Conservation (phyloP, 306 rosid species). For the Sicyos edulis region DNA sequence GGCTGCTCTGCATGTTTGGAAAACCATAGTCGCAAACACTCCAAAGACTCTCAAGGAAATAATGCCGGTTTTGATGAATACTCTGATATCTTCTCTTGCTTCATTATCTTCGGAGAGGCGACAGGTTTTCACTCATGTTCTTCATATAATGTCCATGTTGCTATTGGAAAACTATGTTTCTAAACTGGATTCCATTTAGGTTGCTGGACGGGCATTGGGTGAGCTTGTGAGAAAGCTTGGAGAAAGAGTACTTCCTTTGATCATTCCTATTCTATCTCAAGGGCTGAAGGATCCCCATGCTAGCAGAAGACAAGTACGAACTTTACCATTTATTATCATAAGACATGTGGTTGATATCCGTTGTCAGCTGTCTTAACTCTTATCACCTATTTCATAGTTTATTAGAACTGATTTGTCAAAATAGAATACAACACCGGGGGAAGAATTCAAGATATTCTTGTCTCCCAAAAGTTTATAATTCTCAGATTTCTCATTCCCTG, state of each 20-base stretch:
- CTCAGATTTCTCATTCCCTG: neutral
- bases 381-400: neutral
- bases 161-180: neutral
- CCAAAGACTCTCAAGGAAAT: constrained; percentile 94
- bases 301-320: constrained; percentile 79
- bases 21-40: constrained; percentile 93
- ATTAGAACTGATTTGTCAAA: neutral
- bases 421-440: neutral
- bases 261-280: constrained; percentile 85
- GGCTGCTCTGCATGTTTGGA: constrained; percentile 99
- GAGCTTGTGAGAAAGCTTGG: constrained; percentile 99
- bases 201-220: constrained; percentile 93
- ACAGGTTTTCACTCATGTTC: constrained; percentile 44
- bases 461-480: neutral
- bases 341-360: neutral
- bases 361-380: neutral
- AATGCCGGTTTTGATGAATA: constrained; percentile 94
- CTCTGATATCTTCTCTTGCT: constrained; percentile 91
- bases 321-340: neutral
- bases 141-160: neutral
- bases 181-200: constrained; percentile 38
- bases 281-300: constrained; percentile 66
- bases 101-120: constrained; percentile 90
- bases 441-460: neutral
- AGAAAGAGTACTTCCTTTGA: constrained; percentile 88